Base-by-base conservation (phyloP, 768 basidiomycete genomes). In the Serendipita sp. region DNA sequence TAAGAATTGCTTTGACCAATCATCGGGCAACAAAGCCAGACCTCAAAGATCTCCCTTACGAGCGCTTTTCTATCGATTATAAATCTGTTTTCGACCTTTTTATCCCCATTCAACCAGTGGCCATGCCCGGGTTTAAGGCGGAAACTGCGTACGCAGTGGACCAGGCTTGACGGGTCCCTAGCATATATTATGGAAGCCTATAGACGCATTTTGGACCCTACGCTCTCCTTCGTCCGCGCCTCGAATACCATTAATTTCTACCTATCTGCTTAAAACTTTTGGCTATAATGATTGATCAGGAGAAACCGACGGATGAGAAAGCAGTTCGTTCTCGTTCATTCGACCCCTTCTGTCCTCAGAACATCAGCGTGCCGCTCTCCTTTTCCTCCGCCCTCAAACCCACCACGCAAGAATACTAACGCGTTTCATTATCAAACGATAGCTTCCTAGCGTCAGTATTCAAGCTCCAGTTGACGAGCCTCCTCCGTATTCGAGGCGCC, bases 401-500 rank as follows among this genome's bases (percentile, higher is more conserved):
- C 6, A 6, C 48, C 8, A 6, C 1, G 29, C 1, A 50, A 50
- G 18, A 31, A 50, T 18, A 50, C 48, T 50, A n/a, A 50, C 8
- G n/a, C 48, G 6, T n/a, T 6, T 8, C 2, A 18, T 50, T n/a
- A 6, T 50, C 16, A 18, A 31, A 50, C 48, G 48, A 31, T 50
- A 18, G 48, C 8, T 18, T n/a, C 16, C 3, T 11, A 36, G 5
- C 31, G 27, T 31, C 55, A n/a, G 31, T 60, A 31, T 27, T 31
- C 11, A 60, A 27, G 44, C 44, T 45, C 44, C 44, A 23, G 34
- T 18, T 60, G 55, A 60, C 55, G 55, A 60, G 34, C 55, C 55
- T 27, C 55, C 55, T n/a, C 55, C 55, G 34, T 60, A 60, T 60
- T 60, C 55, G 34, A 23, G 55, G 23, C 55, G 55, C 10, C 55